These are phyloP conservation scores for Saprolegnia diclina DNA, from an alignment of 352 stramenopile species.

Conservation along the genomic window DNA sequence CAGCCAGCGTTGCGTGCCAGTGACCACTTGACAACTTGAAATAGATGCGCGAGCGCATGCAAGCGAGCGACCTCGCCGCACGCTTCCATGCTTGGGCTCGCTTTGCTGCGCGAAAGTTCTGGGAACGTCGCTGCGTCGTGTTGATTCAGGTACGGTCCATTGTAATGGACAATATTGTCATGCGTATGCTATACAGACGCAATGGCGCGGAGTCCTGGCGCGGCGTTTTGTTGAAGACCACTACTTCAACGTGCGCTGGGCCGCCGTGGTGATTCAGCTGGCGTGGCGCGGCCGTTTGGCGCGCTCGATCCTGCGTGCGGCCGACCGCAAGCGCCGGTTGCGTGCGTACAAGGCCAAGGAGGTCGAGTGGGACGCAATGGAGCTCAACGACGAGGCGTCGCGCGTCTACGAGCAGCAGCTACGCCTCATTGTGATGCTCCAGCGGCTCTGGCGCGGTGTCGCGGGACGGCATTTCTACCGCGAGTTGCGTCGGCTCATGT, in stretches of 20 bases:
- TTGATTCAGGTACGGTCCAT: slow-evolving; percentile 11
- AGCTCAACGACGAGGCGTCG: slow-evolving; percentile 39
- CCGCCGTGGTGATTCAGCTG: slow-evolving; percentile 59
- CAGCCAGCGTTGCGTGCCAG: not conserved
- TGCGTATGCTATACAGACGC: slow-evolving; percentile 32
- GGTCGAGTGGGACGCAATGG: slow-evolving; percentile 52
- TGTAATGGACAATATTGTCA: not conserved
- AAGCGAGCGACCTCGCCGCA: not conserved
- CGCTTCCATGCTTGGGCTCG: slow-evolving; percentile 11
- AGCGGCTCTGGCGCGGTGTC: slow-evolving; percentile 66
- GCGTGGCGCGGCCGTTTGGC: slow-evolving; percentile 59
- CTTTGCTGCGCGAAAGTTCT: not conserved
- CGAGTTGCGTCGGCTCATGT: slow-evolving; percentile 50
- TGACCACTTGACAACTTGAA: no score
- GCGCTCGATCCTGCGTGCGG: slow-evolving; percentile 43
- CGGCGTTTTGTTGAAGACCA: slow-evolving; percentile 51
- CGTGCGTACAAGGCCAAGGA: slow-evolving; percentile 66
- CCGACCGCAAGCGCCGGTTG: slow-evolving; percentile 48
- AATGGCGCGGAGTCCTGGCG: slow-evolving; percentile 48
- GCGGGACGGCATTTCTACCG: slow-evolving; percentile 54
- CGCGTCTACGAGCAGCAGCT: slow-evolving; percentile 48
- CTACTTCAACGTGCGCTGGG: slow-evolving; percentile 58
- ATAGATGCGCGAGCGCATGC: slow-evolving; percentile 27
- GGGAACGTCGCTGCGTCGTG: not conserved
- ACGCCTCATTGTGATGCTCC: slow-evolving; percentile 51